A percentile compares a stretch with the other conserved stretches of the same genome.
Conservation (phyloP, 768 basidiomycete genomes). For the Termitomyces sp. region DNA sequence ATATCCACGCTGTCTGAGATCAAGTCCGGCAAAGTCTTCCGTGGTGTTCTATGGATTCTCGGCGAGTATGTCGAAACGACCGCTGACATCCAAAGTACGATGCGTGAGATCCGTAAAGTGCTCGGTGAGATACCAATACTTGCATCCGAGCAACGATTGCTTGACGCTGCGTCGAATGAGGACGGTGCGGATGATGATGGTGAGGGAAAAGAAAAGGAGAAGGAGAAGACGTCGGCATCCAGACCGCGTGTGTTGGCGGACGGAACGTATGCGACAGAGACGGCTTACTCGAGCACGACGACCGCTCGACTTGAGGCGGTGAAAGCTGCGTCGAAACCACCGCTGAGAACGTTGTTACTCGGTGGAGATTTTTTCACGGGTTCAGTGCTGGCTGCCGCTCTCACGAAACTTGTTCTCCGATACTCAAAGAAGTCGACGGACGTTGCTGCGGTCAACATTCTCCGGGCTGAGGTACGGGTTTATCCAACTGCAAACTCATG, state of each 20-base stretch:
- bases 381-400: conserved; percentile 78
- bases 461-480: conserved; percentile 75
- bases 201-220: conserved; percentile 42
- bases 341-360: conserved; percentile 80
- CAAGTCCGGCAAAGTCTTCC: conserved; percentile 95
- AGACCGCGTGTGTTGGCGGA: conserved; percentile 85
- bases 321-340: conserved; percentile 86
- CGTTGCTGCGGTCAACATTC: conserved; percentile 46
- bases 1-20: conserved; percentile 77
- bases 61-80: conserved; percentile 83
- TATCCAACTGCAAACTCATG: neutral
- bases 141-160: conserved; percentile 77
- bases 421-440: conserved; percentile 52
- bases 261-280: conserved; percentile 97
- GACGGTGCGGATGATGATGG: conserved; percentile 33
- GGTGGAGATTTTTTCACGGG: conserved; percentile 98
- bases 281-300: conserved; percentile 67
- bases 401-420: conserved; percentile 89
- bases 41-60: conserved; percentile 96
- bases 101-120: conserved; percentile 77
- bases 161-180: conserved; percentile 63
- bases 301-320: conserved; percentile 70
- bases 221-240: conserved; percentile 42
- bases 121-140: conserved; percentile 97
- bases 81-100: conserved; percentile 61